Conservation (phyloP, 805 yeast species). For the Sugiyamaella chiloensis region DNA sequence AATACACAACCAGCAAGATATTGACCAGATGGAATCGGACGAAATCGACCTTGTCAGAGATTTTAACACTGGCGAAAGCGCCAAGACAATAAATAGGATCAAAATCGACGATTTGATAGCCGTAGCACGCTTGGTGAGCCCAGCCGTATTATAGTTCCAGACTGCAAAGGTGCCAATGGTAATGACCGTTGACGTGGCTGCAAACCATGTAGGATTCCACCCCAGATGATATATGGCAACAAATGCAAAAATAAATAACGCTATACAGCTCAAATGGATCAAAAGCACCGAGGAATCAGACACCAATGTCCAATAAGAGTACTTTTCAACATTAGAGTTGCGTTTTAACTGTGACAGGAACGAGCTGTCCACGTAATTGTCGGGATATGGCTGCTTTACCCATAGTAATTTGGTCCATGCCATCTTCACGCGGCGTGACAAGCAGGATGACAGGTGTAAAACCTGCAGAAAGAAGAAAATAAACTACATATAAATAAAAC, state of each 20-base stretch:
- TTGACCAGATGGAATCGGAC: constrained; percentile 92
- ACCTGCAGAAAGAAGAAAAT: too few relatives aligned
- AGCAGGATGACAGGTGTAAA: background rate
- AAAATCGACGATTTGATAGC: constrained; percentile 63
- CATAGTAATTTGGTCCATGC: constrained; percentile 86
- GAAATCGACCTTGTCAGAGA: constrained; percentile 86
- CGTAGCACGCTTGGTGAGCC: constrained; percentile 16
- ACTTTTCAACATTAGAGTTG: constrained; percentile 68
- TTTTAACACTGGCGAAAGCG: constrained; percentile 84
- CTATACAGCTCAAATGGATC: constrained; percentile 60
- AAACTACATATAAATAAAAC: too few relatives aligned
- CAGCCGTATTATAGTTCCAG: constrained; percentile 24
- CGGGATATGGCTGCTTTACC: constrained; percentile 82
- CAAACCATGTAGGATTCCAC: constrained; percentile 33
- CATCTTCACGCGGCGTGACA: constrained; percentile 4
- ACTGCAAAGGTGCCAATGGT: constrained; percentile 29
- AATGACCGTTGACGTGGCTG: constrained; percentile 27
- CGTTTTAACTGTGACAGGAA: constrained; percentile 78
- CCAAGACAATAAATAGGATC: constrained; percentile 65
- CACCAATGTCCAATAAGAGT: constrained; percentile 61
- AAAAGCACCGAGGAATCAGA: constrained; percentile 68
- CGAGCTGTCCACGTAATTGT: constrained; percentile 80
- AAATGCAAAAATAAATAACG: constrained; percentile 67
- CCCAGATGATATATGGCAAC: constrained; percentile 43
- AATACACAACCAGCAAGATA: constrained; percentile 74